Conservation (phyloP, 2,329 filamentous ascomycete genomes). For the Hymenoscyphus salicellus region DNA sequence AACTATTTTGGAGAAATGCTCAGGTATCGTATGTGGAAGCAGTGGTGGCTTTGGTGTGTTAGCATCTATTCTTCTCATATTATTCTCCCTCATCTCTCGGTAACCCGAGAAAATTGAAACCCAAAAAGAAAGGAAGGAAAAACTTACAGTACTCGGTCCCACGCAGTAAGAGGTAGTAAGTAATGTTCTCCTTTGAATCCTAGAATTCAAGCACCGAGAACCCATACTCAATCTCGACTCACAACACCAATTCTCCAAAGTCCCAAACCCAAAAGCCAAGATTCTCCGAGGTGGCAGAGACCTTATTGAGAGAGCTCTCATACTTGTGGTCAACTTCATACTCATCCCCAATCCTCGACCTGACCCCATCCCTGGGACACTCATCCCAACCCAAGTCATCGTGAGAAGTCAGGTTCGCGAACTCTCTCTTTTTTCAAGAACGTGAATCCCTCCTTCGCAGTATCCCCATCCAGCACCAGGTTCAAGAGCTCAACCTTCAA, state of each 20-base stretch:
- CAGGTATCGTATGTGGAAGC: constrained; percentile 64
- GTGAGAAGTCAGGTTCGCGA: background rate
- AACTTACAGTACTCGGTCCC: constrained; percentile 37
- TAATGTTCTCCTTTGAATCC: constrained; percentile 2
- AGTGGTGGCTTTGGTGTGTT: constrained; percentile 56
- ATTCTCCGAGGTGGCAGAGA: no score
- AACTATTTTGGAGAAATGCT: constrained; percentile 68
- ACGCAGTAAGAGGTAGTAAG: constrained; percentile 36
- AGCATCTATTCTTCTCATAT: constrained; percentile 1
- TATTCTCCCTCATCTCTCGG: no score
- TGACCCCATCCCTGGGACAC: background rate
- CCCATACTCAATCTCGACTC: no score
- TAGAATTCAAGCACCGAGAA: no score
- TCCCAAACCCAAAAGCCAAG: no score
- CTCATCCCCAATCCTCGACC: background rate
- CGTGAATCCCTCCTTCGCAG: background rate
- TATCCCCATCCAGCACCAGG: background rate
- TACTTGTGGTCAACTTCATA: background rate
- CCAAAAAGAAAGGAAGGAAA: constrained; percentile 4
- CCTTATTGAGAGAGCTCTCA: background rate
- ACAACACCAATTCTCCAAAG: no score
- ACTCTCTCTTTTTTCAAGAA: background rate
- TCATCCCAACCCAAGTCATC: background rate
- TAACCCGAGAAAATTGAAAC: background rate
- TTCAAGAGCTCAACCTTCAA: no score